Evolutionary conservation across 192 early-diverging fungal genomes (phyloP), one percentile per base, ranked within the genome.

Genomic region (Backusella tarrabulga): DNA sequence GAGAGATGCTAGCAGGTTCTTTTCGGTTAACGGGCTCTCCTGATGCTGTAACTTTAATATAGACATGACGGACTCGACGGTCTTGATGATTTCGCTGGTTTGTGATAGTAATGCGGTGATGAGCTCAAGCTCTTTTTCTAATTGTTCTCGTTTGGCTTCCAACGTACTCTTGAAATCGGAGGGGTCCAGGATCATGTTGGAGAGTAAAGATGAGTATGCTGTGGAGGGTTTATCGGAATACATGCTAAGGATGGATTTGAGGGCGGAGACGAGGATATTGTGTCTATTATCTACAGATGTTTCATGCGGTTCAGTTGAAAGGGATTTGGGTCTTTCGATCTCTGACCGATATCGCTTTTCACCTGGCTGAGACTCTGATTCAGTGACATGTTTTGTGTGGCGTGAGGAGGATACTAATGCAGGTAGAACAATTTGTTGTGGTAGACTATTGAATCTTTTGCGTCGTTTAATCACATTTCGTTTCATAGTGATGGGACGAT

Each of bases 401-500:
- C 66, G 34, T 34, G 17, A 19, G 7, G 19, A 34, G 1, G 29
- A 41, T n/a, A 11, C n/a, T 69, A 69, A 4, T 8, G 35, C 68
- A 41, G 34, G 68, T 72, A 46, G 15, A 46, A 35, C 68, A 1
- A 50, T 50, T 34, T 72, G 40, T 14, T 46, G 40, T 7, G 71
- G 40, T 50, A 72, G 19, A 34, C 71, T 72, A 17, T 72, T 72
- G 40, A 72, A 72, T 32, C 93, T 87, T 35, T 91, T 91, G 38
- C 93, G 85, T 19, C 94, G 87, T 80, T 92, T 94, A 73, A 95
- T 95, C 6, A 93, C 88, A 4, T 85, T 80, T 54, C 91, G 78
- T 83, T 92, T 93, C 93, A 95, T 93, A 2, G 89, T 89, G 2
- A 93, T 85, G 23, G 97, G 97, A 32, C 97, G 89, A 38, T 92